Evolutionary conservation across 169 alveolate species (phyloP).

Genomic region (Cryptosporidium xiaoi): DNA sequence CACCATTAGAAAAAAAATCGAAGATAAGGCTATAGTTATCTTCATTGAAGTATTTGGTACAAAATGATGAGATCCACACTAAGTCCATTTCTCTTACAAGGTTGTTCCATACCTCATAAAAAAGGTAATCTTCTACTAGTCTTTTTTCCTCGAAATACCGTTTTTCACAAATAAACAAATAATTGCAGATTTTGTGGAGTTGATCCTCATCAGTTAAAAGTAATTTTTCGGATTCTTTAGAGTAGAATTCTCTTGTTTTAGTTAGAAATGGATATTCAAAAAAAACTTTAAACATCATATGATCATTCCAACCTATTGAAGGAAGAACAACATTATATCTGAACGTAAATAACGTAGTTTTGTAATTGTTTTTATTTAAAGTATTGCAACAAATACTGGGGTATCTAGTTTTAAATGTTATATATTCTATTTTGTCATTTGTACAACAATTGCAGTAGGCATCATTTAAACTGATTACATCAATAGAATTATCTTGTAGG

Average conservation of each 20-base stretch:
- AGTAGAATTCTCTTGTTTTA: slow-evolving; percentile 22
- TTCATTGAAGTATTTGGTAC: background rate
- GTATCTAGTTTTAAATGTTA: slow-evolving; percentile 15
- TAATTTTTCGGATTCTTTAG: background rate
- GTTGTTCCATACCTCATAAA: slow-evolving; percentile 46
- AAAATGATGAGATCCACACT: slow-evolving; percentile 60
- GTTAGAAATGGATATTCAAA: slow-evolving; percentile 13
- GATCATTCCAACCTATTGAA: slow-evolving; percentile 11
- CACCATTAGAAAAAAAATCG: slow-evolving; percentile 8
- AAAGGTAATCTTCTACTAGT: slow-evolving; percentile 33
- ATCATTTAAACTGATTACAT: slow-evolving; percentile 17
- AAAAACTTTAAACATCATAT: slow-evolving; percentile 5
- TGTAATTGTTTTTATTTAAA: background rate
- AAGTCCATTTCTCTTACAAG: slow-evolving; percentile 42
- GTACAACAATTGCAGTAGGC: slow-evolving; percentile 2
- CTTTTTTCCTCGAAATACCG: slow-evolving; percentile 31
- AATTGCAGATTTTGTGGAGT: slow-evolving; percentile 13
- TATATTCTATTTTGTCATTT: slow-evolving; percentile 7
- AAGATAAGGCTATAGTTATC: background rate
- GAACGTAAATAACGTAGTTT: slow-evolving; percentile 16
- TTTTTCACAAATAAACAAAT: slow-evolving; percentile 23
- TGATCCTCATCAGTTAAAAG: background rate
- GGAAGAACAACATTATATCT: slow-evolving; percentile 9
- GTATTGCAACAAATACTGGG: background rate
- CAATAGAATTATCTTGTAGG: slow-evolving; percentile 14